Percentiles rank a stretch among this genome's conserved stretches.
These are phyloP conservation scores for Leishmania lainsoni DNA, from an alignment of 208 protist species.

Conservation along the genomic window DNA sequence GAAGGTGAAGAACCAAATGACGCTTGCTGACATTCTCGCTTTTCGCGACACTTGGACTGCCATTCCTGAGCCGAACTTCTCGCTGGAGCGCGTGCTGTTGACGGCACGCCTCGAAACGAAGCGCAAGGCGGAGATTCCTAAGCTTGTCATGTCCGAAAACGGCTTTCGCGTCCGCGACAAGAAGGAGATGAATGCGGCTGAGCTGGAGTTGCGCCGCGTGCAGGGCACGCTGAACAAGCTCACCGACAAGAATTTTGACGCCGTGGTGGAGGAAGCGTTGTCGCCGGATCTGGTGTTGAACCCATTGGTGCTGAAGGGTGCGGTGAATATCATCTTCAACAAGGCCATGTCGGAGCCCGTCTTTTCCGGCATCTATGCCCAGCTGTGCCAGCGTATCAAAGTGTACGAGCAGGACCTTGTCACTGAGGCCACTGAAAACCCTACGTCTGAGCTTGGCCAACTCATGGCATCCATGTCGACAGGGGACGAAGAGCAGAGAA, in stretches of 20 bases:
- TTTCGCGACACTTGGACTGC: conserved; percentile 87
- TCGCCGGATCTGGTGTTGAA: conserved; percentile 76
- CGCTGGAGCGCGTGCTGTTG: conserved; percentile 65
- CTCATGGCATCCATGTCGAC: conserved; percentile 23
- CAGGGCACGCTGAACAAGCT: conserved; percentile 90
- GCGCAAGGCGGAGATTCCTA: conserved; percentile 68
- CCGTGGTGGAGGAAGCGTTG: conserved; percentile 63
- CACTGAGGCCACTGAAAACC: conserved; percentile 40
- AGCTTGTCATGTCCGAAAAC: conserved; percentile 83
- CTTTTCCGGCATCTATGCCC: conserved; percentile 84
- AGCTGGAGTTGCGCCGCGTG: conserved; percentile 70
- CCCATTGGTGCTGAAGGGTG: conserved; percentile 56
- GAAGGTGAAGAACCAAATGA: conserved; percentile 78
- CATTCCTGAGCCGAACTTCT: conserved; percentile 66
- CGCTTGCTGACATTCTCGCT: conserved; percentile 69
- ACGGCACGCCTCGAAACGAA: conserved; percentile 54
- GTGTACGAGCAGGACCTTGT: conserved; percentile 76
- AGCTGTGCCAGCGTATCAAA: conserved; percentile 72
- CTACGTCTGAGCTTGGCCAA: conserved; percentile 36
- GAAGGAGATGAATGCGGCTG: conserved; percentile 67
- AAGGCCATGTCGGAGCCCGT: conserved; percentile 91
- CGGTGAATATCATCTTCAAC: conserved; percentile 84
- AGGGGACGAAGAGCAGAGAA: conserved; percentile 27
- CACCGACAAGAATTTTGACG: conserved; percentile 85
- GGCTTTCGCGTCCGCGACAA: conserved; percentile 81